These are phyloP conservation scores for Trichoderma afroharzianum DNA, from an alignment of 2,329 filamentous ascomycete species.

Conservation along the genomic window DNA sequence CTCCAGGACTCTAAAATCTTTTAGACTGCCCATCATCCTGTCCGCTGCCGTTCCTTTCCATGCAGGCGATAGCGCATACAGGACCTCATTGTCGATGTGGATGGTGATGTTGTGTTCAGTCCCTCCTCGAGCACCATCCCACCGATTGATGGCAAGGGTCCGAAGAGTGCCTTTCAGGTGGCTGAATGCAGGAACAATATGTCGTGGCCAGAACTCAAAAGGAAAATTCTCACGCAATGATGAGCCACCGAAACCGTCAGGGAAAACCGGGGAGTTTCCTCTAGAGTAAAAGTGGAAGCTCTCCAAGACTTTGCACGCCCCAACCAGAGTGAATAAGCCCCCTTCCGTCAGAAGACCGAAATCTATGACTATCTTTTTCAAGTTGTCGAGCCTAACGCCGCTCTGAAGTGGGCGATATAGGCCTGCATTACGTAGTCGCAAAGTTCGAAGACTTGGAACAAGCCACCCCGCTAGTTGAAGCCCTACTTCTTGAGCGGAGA, in stretches of 20 bases:
- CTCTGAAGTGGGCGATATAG: background rate
- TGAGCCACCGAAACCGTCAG: background rate
- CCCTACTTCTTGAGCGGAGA: background rate
- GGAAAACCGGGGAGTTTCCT: background rate
- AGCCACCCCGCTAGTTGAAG: background rate
- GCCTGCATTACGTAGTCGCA: background rate
- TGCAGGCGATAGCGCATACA: constrained; percentile 1
- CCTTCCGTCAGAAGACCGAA: background rate
- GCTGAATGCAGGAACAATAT: constrained; percentile 8
- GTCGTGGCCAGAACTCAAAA: background rate
- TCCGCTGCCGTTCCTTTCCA: background rate
- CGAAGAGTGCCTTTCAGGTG: background rate
- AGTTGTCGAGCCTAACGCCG: background rate
- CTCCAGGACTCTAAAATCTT: background rate
- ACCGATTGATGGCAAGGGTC: constrained; percentile 5
- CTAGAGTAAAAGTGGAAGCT: background rate
- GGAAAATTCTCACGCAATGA: background rate
- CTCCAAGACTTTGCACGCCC: background rate
- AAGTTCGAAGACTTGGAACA: background rate
- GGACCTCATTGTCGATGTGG: background rate
- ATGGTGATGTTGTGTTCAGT: background rate
- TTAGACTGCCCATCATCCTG: background rate
- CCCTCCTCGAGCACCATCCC: background rate
- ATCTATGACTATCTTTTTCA: constrained; percentile 4
- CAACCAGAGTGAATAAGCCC: background rate